phyloP scores from a whole-genome alignment of 441 rosid genomes.

The Viola pubescens region DNA sequence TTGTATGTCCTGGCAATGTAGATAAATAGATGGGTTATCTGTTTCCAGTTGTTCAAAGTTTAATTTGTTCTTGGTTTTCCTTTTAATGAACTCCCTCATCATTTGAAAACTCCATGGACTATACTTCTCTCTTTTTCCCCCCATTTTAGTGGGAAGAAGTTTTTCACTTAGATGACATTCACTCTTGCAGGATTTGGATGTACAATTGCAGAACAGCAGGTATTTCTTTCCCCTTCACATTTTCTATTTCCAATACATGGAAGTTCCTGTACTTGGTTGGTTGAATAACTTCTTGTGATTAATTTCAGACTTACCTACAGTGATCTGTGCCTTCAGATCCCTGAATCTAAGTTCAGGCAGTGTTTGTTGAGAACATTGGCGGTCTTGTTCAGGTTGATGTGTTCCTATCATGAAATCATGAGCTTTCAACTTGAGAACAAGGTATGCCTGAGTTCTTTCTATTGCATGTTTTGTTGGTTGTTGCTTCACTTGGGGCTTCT shows the following conservation, averaged over 20 bases:
- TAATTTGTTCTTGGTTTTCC: background rate
- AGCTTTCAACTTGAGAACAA: slow-evolving; percentile 52
- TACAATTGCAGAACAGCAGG: slow-evolving; percentile 62
- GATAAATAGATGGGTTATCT: too few species aligned
- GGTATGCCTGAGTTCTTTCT: slow-evolving; percentile 34
- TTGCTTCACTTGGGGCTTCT: background rate
- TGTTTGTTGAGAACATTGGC: slow-evolving; percentile 87
- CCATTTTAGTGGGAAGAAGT: slow-evolving; percentile 6
- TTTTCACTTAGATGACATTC: slow-evolving; percentile 20
- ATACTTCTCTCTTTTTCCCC: slow-evolving; percentile 12
- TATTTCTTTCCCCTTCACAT: slow-evolving; percentile 27
- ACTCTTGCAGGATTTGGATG: slow-evolving; percentile 67
- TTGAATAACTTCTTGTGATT: slow-evolving; percentile 23
- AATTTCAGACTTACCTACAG: slow-evolving; percentile 92
- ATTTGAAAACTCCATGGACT: slow-evolving; percentile 2
- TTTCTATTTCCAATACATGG: slow-evolving; percentile 4
- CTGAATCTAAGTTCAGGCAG: slow-evolving; percentile 90
- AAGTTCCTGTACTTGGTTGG: slow-evolving; percentile 15
- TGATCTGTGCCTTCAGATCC: slow-evolving; percentile 89
- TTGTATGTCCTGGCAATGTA: too few species aligned
- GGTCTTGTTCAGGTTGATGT: slow-evolving; percentile 72
- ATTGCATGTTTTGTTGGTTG: slow-evolving; percentile 3
- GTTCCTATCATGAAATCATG: slow-evolving; percentile 89
- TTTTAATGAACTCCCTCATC: background rate
- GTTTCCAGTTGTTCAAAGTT: slow-evolving; percentile 4